Evolutionary conservation across 1,139 yeast genomes (phyloP).

Genomic region (Sugiyamaella paludigena): DNA sequence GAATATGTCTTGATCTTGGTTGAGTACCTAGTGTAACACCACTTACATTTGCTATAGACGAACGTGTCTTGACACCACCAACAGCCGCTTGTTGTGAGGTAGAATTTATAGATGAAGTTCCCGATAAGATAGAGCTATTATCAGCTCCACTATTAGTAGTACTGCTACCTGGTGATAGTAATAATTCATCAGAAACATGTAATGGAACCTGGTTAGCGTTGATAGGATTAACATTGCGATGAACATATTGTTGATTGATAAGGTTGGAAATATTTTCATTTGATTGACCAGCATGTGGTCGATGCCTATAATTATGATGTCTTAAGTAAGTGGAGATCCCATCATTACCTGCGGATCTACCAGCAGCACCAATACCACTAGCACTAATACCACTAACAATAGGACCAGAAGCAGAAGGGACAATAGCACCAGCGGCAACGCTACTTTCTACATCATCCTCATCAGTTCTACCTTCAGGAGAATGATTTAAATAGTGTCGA

Average conservation of each 20-base stretch:
- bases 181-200: conserved; percentile 7
- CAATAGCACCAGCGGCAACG: conserved; percentile 9
- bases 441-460: conserved; percentile 7
- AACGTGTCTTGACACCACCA: not conserved
- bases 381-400: too few relatives aligned
- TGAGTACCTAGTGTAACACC: not conserved
- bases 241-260: conserved; percentile 36
- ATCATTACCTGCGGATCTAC: conserved; percentile 16
- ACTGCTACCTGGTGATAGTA: conserved; percentile 4
- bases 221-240: conserved; percentile 7
- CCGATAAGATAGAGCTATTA: conserved; percentile 9
- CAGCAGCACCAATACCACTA: conserved; percentile 5
- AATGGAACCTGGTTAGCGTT: too few relatives aligned
- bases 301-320: conserved; percentile 41
- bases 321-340: conserved; percentile 33
- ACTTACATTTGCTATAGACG: not conserved
- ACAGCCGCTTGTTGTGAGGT: not conserved
- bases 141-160: conserved; percentile 9
- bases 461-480: conserved; percentile 7
- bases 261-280: conserved; percentile 35
- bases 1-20: conserved; percentile 55
- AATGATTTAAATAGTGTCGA: conserved; percentile 5
- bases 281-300: conserved; percentile 32
- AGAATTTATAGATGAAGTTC: conserved; percentile 10
- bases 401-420: too few relatives aligned